Percentiles rank a stretch among this genome's conserved stretches.
Evolutionary conservation across 2,329 filamentous ascomycete species (phyloP).

Genomic region (Dactylellina leptospora): DNA sequence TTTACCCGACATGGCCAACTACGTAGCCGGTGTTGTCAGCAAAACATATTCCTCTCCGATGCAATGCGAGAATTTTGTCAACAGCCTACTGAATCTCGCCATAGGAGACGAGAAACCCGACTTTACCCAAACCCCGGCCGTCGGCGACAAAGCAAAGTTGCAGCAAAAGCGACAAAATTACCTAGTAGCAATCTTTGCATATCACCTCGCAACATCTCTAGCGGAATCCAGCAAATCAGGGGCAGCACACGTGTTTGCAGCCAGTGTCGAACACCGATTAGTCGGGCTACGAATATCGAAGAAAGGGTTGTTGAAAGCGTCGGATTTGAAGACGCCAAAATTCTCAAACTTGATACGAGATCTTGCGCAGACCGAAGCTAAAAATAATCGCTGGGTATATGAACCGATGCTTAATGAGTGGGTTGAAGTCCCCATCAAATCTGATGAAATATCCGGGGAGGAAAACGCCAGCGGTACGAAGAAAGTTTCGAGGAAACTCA

Average conservation of each 20-base stretch:
- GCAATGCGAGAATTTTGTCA: constrained; percentile 21
- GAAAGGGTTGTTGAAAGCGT: constrained; percentile 41
- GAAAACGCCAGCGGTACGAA: background rate
- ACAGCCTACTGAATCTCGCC: constrained; percentile 21
- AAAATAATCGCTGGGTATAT: constrained; percentile 37
- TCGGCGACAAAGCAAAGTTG: constrained; percentile 28
- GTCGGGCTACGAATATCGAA: constrained; percentile 43
- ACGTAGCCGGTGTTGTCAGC: constrained; percentile 15
- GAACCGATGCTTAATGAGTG: constrained; percentile 52
- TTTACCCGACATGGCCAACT: constrained; percentile 31
- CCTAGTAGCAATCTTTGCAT: constrained; percentile 39
- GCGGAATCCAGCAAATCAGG: constrained; percentile 43
- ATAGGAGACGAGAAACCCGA: constrained; percentile 21
- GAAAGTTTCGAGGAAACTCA: constrained; percentile 40
- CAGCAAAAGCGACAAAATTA: constrained; percentile 48
- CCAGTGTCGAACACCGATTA: constrained; percentile 23
- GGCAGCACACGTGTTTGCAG: constrained; percentile 16
- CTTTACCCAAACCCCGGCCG: constrained; percentile 18
- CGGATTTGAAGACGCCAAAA: constrained; percentile 47
- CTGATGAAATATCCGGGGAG: background rate
- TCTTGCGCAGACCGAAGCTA: constrained; percentile 37
- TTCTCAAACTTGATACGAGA: constrained; percentile 46
- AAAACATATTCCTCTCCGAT: constrained; percentile 17
- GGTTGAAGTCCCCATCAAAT: constrained; percentile 29
- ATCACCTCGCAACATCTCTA: constrained; percentile 33